Evolutionary conservation across 345 rosid species (phyloP).

Genomic region (Sonneratia caseolaris): DNA sequence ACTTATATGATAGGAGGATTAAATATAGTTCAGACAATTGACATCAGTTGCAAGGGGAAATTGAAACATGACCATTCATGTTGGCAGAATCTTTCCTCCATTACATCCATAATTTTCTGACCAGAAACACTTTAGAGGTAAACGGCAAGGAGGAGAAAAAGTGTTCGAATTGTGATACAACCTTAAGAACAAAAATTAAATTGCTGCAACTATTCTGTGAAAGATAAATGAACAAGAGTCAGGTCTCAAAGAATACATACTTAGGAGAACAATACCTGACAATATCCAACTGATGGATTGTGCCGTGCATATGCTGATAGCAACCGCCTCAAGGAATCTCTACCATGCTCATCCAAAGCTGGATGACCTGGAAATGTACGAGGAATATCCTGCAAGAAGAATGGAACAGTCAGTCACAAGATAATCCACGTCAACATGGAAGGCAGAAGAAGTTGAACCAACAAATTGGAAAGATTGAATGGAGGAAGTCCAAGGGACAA

Average conservation of each 20-base stretch:
- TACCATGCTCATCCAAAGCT: constrained; percentile 76
- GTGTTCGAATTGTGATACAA: not conserved
- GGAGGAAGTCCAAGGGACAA: constrained; percentile 37
- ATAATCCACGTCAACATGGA: constrained; percentile 21
- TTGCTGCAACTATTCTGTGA: not conserved
- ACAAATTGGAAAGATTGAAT: constrained; percentile 48
- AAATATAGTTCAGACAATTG: not conserved
- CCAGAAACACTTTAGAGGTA: not conserved
- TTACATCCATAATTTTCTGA: not conserved
- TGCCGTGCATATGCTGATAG: constrained; percentile 87
- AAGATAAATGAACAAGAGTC: not conserved
- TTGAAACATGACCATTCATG: not conserved
- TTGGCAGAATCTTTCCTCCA: not conserved
- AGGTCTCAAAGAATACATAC: not conserved
- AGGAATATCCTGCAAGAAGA: constrained; percentile 68
- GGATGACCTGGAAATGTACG: constrained; percentile 97
- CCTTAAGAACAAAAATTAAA: not conserved
- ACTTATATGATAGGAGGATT: not conserved
- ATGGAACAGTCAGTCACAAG: constrained; percentile 22
- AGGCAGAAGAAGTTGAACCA: constrained; percentile 38
- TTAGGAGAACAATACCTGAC: constrained; percentile 47
- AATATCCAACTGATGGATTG: constrained; percentile 94
- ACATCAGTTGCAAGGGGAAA: not conserved
- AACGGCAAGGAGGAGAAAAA: not conserved
- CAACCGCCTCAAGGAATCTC: constrained; percentile 81